Conservation (phyloP, 352 stramenopile genomes). For the Globisporangium megalacanthum region DNA sequence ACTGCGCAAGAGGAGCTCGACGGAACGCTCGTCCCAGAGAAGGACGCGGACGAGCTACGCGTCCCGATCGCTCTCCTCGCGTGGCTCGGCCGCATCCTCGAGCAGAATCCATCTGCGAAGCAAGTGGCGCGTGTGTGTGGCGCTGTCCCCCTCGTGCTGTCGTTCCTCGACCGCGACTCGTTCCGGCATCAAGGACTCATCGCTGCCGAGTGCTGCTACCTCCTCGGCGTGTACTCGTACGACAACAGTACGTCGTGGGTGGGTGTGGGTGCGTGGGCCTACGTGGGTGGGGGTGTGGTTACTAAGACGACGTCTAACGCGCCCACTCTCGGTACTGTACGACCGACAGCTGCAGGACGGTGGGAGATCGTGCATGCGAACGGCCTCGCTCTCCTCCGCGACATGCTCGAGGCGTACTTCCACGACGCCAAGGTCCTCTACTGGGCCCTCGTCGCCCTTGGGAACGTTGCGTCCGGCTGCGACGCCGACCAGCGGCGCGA, state of each 20-base stretch:
- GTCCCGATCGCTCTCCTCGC: conserved; percentile 11
- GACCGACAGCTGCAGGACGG: conserved; percentile 12
- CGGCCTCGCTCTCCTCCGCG: conserved; percentile 33
- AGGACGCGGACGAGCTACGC: conserved; percentile 10
- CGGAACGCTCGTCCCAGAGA: conserved; percentile 4
- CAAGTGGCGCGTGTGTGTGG: conserved; percentile 24
- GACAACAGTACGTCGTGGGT: conserved; percentile 36
- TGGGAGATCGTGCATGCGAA: conserved; percentile 33
- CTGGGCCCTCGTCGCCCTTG: conserved; percentile 45
- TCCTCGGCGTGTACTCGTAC: conserved; percentile 52
- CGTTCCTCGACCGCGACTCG: conserved; percentile 22
- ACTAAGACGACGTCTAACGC: background rate
- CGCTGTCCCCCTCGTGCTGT: conserved; percentile 23
- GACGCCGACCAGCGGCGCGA: conserved; percentile 11
- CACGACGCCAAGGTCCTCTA: conserved; percentile 41
- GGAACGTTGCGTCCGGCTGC: conserved; percentile 46
- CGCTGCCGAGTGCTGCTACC: conserved; percentile 41
- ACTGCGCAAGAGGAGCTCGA: conserved; percentile 10
- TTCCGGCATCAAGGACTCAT: conserved; percentile 24
- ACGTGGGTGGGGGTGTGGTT: background rate
- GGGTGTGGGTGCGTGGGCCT: background rate
- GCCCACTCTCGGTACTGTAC: background rate
- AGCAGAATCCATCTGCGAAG: conserved; percentile 31
- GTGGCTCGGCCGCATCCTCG: conserved; percentile 20
- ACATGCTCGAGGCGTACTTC: conserved; percentile 28